Evolutionary conservation across 345 rosid genomes (phyloP).

Genomic region (Litchi chinensis): DNA sequence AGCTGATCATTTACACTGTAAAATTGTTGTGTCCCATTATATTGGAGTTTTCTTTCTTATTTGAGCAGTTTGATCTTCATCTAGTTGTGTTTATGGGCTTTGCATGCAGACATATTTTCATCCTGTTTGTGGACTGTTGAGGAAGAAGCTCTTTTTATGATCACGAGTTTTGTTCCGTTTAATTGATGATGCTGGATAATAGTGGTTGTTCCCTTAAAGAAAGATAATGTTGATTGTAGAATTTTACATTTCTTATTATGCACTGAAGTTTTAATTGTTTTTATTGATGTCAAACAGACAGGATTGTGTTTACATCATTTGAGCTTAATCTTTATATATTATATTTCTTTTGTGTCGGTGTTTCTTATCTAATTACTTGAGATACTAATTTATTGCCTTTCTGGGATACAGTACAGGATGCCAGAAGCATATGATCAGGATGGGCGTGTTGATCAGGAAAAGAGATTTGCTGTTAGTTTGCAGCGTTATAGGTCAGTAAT

Average conservation of each 20-base stretch:
- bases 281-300: neutral
- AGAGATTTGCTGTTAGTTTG: constrained; percentile 89
- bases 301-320: neutral
- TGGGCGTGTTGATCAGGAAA: constrained; percentile 84
- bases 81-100: too few species aligned
- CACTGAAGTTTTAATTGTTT: neutral
- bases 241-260: neutral
- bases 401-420: constrained; percentile 72
- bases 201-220: neutral
- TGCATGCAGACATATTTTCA: too few species aligned
- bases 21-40: too few species aligned
- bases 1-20: too few species aligned
- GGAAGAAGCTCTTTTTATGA: too few species aligned
- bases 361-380: constrained; percentile 12
- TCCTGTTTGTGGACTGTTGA: too few species aligned
- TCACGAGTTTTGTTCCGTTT: too few species aligned
- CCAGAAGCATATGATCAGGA: constrained; percentile 97
- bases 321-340: neutral
- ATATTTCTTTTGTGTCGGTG: neutral
- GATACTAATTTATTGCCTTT: constrained; percentile 17
- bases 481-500: constrained; percentile 77
- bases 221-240: neutral
- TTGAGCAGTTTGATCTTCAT: too few species aligned
- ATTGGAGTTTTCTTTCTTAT: too few species aligned
- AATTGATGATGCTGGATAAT: neutral